Evolutionary conservation across 2,329 filamentous ascomycete species (phyloP).

Genomic region (Microdochium bolleyi): DNA sequence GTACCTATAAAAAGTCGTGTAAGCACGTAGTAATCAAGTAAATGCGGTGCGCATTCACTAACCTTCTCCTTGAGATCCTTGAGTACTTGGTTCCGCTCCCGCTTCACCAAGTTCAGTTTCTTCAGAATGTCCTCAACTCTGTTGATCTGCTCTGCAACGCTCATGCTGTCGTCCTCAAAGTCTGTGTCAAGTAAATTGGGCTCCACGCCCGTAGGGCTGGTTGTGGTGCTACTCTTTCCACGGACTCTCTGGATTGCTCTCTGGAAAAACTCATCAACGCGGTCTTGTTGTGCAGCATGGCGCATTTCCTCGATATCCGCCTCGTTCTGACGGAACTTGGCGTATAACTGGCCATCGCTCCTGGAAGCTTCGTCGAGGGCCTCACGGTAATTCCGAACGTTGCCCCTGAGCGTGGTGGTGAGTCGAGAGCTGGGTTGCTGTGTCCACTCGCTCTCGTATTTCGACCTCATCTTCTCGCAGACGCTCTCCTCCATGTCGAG

Average conservation of each 20-base stretch:
- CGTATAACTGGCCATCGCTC: constrained; percentile 77
- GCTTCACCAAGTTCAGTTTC: constrained; percentile 86
- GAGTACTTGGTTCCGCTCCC: constrained; percentile 82
- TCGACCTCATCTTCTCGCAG: constrained; percentile 98
- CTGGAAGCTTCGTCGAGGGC: constrained; percentile 82
- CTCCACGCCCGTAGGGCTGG: constrained; percentile 55
- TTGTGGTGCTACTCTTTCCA: constrained; percentile 51
- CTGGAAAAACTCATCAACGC: constrained; percentile 84
- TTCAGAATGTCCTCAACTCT: constrained; percentile 85
- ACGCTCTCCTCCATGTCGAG: constrained; percentile 96
- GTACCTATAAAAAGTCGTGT: constrained; percentile 52
- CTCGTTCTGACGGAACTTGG: constrained; percentile 80
- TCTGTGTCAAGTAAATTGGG: constrained; percentile 85
- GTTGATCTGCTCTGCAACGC: constrained; percentile 81
- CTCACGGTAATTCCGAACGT: constrained; percentile 80
- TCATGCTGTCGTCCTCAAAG: constrained; percentile 71
- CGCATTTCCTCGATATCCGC: constrained; percentile 93
- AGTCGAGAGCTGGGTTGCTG: constrained; percentile 90
- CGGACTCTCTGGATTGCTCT: constrained; percentile 75
- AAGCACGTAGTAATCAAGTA: constrained; percentile 5
- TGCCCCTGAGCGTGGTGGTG: constrained; percentile 77
- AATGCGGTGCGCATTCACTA: constrained; percentile 14
- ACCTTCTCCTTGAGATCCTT: constrained; percentile 99
- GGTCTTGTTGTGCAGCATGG: constrained; percentile 74
- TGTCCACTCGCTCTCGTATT: constrained; percentile 93